Evolutionary conservation across 2,329 filamentous ascomycete genomes (phyloP).

Genomic region (Paraphaeosphaeria minitans): DNA sequence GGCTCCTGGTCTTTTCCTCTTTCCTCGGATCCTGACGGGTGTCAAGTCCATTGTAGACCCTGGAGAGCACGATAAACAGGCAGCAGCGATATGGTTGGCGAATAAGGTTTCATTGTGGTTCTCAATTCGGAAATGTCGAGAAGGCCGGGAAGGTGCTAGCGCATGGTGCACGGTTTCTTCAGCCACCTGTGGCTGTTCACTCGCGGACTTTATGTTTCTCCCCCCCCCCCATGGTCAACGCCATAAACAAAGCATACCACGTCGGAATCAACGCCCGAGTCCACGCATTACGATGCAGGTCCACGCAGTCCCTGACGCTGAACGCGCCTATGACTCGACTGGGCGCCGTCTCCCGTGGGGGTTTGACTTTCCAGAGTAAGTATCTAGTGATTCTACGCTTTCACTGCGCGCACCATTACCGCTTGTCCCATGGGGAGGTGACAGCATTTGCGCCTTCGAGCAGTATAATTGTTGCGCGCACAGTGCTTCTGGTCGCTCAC

Average conservation of each 20-base stretch:
- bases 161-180: conserved; percentile 24
- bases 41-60: conserved; percentile 41
- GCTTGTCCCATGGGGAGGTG: neutral
- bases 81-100: conserved; percentile 24
- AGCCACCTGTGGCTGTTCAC: conserved; percentile 30
- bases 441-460: neutral
- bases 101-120: neutral
- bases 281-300: conserved; percentile 61
- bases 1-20: conserved; percentile 25
- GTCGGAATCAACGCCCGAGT: neutral
- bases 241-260: conserved; percentile 34
- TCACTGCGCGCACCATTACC: neutral
- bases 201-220: conserved; percentile 23
- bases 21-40: conserved; percentile 41
- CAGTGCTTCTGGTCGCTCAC: neutral
- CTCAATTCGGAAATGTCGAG: neutral
- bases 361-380: conserved; percentile 66
- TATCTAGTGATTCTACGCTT: conserved; percentile 17
- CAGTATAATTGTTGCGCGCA: neutral
- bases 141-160: conserved; percentile 5
- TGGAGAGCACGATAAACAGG: conserved; percentile 22
- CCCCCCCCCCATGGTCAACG: conserved; percentile 18
- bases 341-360: conserved; percentile 67
- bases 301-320: conserved; percentile 67
- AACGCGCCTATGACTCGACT: conserved; percentile 64